Evolutionary conservation across 2,329 filamentous ascomycete species (phyloP).

Genomic region (Juglanconis juglandina): DNA sequence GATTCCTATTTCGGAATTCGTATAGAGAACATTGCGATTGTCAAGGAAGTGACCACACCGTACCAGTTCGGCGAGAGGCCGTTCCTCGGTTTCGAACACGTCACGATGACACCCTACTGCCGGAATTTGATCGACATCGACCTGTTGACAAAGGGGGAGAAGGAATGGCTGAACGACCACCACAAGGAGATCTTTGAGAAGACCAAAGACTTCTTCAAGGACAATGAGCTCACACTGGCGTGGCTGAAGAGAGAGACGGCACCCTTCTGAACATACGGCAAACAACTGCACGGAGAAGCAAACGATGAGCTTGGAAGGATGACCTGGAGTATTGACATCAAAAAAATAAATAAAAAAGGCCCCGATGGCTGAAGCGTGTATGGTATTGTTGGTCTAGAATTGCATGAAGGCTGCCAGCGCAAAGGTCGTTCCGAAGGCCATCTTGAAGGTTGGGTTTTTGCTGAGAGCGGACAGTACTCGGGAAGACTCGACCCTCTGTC

Average conservation of each 20-base stretch:
- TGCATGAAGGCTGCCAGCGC: slow-evolving; percentile 64
- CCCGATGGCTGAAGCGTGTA: background rate
- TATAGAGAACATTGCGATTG: slow-evolving; percentile 94
- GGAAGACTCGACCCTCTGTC: slow-evolving; percentile 35
- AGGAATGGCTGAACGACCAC: slow-evolving; percentile 83
- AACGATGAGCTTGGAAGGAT: background rate
- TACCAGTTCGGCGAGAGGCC: slow-evolving; percentile 91
- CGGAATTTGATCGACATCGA: slow-evolving; percentile 76
- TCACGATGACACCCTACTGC: slow-evolving; percentile 96
- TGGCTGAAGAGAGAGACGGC: slow-evolving; percentile 90
- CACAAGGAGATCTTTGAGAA: slow-evolving; percentile 78
- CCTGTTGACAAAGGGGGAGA: slow-evolving; percentile 71
- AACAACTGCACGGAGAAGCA: background rate
- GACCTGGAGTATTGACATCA: background rate
- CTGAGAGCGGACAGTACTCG: slow-evolving; percentile 47
- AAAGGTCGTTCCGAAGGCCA: slow-evolving; percentile 71
- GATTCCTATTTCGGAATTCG: slow-evolving; percentile 92
- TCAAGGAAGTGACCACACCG: slow-evolving; percentile 80
- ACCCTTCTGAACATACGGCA: slow-evolving; percentile 38
- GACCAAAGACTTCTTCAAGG: slow-evolving; percentile 71
- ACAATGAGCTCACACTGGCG: slow-evolving; percentile 65
- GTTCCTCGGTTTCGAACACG: slow-evolving; percentile 91
- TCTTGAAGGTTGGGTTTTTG: slow-evolving; percentile 60
- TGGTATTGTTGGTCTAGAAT: slow-evolving; percentile 28
- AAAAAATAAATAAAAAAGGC: background rate